Evolutionary conservation across 352 stramenopile genomes (phyloP), one percentile per base, ranked within the genome.

Genomic region (Phytophthora boehmeriae): DNA sequence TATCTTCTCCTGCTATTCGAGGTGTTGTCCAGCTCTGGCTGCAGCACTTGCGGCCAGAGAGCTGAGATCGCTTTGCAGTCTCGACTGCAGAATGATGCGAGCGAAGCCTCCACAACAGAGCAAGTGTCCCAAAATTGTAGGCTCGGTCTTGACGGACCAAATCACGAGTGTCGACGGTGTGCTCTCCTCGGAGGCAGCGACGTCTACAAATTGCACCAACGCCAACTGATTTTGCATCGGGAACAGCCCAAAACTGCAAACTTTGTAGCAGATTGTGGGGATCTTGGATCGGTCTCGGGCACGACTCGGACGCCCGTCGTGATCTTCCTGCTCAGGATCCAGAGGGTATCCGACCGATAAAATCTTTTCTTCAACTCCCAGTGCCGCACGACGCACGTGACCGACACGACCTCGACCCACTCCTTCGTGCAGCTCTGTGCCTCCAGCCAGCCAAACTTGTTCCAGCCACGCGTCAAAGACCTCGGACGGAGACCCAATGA

Each of bases 321-420:
- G 71, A 17, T 83, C 68, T 13, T 63, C 56, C 0, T 35, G 47
- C 4, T 75, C 57, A 30, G 44, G 5, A 56, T 66, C 43, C 34
- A 65, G 32, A 34, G 73, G 57, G 45, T 75, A 20, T 16, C 84
- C 84, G 1, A 46, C 80, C 5, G 76, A 84, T 28, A 93, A 28
- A 52, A 93, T 93, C 49, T 90, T 71, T 49, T 91, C 81, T 53
- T 79, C 65, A 25, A 90, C 73, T 11, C 81, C 80, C 13, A 91
- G 59, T 36, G 76, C 56, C 34, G 76, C 66, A 6, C 54, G 20
- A 9, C 80, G 81, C 46, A 79, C 57, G 51, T 87, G 64, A n/a
- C 84, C 84, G 4, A 88, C 75, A 46, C 75, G 71, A 2, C 84
- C 81, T 47, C 81, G 73, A 0, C 84, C 81, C 2, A n/a, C 30